phyloP scores from a whole-genome alignment of 129 eudicot genomes.

The Oenanthe sinensis region DNA sequence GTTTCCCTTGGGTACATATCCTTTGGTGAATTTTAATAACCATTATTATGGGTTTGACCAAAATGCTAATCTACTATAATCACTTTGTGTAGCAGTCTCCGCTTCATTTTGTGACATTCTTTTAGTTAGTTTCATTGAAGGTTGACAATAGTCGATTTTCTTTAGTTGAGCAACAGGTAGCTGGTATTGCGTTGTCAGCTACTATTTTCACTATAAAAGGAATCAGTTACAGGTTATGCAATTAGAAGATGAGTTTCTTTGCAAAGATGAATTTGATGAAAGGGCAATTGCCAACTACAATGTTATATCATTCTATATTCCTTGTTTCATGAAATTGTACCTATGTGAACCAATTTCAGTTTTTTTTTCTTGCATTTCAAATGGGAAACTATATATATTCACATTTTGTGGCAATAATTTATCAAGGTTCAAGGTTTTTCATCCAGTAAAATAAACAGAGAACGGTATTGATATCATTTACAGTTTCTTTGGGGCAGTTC shows the following conservation, averaged over 20 bases:
- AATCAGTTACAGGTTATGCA: neutral
- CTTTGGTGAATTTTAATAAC: no score
- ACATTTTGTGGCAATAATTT: neutral
- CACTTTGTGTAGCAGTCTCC: neutral
- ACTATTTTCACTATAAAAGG: neutral
- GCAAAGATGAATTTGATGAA: neutral
- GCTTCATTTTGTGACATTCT: neutral
- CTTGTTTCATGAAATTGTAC: neutral
- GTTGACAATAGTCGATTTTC: neutral
- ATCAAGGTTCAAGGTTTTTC: neutral
- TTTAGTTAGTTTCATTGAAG: neutral
- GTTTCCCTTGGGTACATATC: neutral
- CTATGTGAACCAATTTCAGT: neutral
- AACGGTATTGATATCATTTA: no score
- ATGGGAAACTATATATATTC: neutral
- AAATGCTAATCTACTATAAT: neutral
- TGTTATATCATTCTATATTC: neutral
- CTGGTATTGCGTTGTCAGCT: neutral
- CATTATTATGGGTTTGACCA: neutral
- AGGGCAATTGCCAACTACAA: neutral
- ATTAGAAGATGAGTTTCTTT: neutral
- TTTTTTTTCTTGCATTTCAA: neutral
- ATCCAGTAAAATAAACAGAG: neutral
- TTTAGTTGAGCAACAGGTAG: neutral
- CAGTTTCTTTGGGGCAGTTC: neutral